phyloP scores from a whole-genome alignment of 139 green algal genomes.

The Haematococcus sp. region DNA sequence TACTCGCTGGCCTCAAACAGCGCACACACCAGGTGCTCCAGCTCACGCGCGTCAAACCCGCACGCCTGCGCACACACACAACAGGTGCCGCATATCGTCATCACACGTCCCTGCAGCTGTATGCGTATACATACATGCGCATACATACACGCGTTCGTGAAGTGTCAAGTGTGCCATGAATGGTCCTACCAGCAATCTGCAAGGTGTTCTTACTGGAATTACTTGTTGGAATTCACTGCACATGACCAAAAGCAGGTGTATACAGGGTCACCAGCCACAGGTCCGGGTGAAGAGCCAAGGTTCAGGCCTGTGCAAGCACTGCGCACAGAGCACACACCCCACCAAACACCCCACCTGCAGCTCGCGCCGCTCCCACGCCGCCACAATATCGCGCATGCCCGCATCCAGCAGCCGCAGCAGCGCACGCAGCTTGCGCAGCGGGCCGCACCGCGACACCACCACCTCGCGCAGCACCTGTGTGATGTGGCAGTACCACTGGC shows the following conservation, averaged over 20 bases:
- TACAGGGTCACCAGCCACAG: no score
- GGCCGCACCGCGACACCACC: conserved; percentile 3
- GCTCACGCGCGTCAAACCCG: conserved; percentile 2
- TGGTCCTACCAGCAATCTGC: no score
- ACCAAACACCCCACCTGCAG: conserved; percentile 11
- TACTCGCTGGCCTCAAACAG: conserved; percentile 21
- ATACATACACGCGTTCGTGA: no score
- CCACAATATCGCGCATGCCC: conserved; percentile 11
- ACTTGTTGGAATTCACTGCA: no score
- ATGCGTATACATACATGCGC: no score
- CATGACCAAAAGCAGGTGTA: no score
- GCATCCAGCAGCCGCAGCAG: conserved; percentile 20
- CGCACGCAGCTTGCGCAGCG: conserved; percentile 19
- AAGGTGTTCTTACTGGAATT: no score
- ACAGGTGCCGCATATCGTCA: no score
- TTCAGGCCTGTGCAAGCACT: no score
- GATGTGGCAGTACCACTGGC: not conserved
- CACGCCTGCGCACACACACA: not conserved
- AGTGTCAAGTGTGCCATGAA: no score
- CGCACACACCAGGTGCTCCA: conserved; percentile 13
- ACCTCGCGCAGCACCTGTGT: not conserved
- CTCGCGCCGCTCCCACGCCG: not conserved
- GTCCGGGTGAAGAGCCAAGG: no score
- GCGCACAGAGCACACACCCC: not conserved
- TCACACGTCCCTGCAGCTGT: no score